Base-by-base conservation (phyloP, 176 grass and related monocot species). In the Zea luxurians region DNA sequence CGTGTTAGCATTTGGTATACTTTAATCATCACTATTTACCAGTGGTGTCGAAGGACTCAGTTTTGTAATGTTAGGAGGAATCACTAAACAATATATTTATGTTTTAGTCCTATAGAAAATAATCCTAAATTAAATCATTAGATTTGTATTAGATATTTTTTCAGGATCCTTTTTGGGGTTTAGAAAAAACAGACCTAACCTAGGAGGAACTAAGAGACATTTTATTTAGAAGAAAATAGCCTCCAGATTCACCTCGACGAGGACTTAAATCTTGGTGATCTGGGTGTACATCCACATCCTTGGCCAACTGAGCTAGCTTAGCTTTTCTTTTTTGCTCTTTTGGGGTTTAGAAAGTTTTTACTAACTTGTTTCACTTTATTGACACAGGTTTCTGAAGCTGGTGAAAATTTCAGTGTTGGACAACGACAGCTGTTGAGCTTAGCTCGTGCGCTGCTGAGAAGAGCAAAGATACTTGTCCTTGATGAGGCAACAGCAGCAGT, bases 341-440 rank as follows among this genome's bases (percentile, higher is more conserved):
- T 53, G 6, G 17, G 7, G 34, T 8, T 64, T 54, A 6, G 6
- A 69, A 84, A 43, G 1, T 15, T 71, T 59, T 18, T 13, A 4
- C 7, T 57, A 66, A 65, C 13, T 37, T n/a, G 55, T 18, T 44
- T 71, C 20, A 20, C 46, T 73, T 65, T 71, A 6, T 73, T 72
- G 17, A 72, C 42, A 12, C 77, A 98, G 95, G 95, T 98, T 68
- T 95, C 96, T 52, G 96, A 99, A 79, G 74, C 96, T 20, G 96
- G 96, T 69, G 96, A 99, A 81, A 99, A 99, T 81, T 99, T 99
- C 78, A 99, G 96, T 64, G 92, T 99, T 80, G 96, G 96, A 82
- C 96, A 95, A 73, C 85, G 92, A 48, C 96, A 99, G 65, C 70
- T 99, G 60, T 79, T 99, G 44, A 99, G 96, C 87, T 79, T 99